Base-by-base conservation (phyloP, 345 rosid species). In the Gossypioides kirkii region DNA sequence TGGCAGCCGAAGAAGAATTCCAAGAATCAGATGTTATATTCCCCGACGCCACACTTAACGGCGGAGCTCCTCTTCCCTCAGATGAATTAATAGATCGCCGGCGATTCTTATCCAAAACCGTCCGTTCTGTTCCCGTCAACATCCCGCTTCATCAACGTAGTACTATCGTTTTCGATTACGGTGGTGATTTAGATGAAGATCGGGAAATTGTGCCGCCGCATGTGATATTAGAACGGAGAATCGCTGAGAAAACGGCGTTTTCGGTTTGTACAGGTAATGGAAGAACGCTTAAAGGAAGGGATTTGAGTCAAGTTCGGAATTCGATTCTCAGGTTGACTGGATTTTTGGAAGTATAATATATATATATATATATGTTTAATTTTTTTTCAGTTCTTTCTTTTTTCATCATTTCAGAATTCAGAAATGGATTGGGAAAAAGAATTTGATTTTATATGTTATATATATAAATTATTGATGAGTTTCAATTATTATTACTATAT, bases 321-420 rank as follows among this genome's bases (percentile, higher is more conserved):
- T 85, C 95, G 8, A 75, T 94, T 76, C 91, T 94, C 43, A 76
- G 92, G 63, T 78, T 89, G 91, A 94, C 98, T 32, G 97, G 97
- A 17, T 92, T 92, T 82, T 80, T 92, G 80, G 98, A 94, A 84
- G 73, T 87, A 8, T 90, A 76, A 77, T 32, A 4, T 28, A 4
- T 32, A 32, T 23, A 23, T 23, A 23, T 23, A 23, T 32, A 41
- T 12, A 7, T 14, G 12, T 43, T 55, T 13, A 9, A 18, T 20
- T 11, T 3, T 10, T 25, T 11, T 41, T n/a, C 32, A 23, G 0
- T 10, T 55, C 10, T 54, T 4, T 54, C 52, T 52, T 38, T 18
- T 42, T 25, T 74, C 38, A 25, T 43, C 23, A 47, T 72, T 72
- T 47, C 67, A 25, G 22, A 55, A 53, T 26, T 32, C 32, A 17